Percentiles rank a stretch among this genome's conserved stretches.
These are phyloP conservation scores for Cadophora luteo-olivacea DNA, from an alignment of 2,329 filamentous ascomycete genomes.

Conservation along the genomic window DNA sequence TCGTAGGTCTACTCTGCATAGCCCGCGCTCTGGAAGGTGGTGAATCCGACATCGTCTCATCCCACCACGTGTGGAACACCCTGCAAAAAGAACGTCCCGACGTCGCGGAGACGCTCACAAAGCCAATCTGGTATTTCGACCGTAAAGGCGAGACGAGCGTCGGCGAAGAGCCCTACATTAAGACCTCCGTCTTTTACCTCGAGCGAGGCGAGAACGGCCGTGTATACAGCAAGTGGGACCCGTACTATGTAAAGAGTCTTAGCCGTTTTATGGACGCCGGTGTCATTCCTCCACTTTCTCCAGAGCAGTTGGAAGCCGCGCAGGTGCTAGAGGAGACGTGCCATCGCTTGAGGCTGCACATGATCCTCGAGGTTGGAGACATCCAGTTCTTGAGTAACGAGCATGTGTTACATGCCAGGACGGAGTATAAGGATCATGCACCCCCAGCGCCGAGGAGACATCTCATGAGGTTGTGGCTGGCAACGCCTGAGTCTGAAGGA, in stretches of 20 bases:
- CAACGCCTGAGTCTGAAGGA: constrained; percentile 80
- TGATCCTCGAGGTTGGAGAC: constrained; percentile 85
- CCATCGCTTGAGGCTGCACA: constrained; percentile 75
- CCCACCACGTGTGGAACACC: constrained; percentile 82
- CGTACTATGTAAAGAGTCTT: constrained; percentile 83
- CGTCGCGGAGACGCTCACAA: constrained; percentile 75
- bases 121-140: constrained; percentile 91
- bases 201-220: constrained; percentile 71
- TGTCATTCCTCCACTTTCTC: constrained; percentile 75
- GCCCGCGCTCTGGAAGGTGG: constrained; percentile 80
- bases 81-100: constrained; percentile 78
- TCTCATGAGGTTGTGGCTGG: constrained; percentile 83
- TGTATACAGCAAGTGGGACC: constrained; percentile 87
- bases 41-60: constrained; percentile 81
- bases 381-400: constrained; percentile 86
- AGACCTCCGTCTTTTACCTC: constrained; percentile 76
- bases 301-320: constrained; percentile 71
- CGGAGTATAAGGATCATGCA: constrained; percentile 76
- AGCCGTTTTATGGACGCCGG: constrained; percentile 73
- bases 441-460: constrained; percentile 76
- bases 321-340: constrained; percentile 71
- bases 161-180: constrained; percentile 78
- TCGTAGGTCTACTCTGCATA: constrained; percentile 84
- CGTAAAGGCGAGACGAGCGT: constrained; percentile 82
- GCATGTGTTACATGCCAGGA: constrained; percentile 82